Evolutionary conservation across 2,329 filamentous ascomycete species (phyloP).

Genomic region (Phyllosticta paracitricarpa): DNA sequence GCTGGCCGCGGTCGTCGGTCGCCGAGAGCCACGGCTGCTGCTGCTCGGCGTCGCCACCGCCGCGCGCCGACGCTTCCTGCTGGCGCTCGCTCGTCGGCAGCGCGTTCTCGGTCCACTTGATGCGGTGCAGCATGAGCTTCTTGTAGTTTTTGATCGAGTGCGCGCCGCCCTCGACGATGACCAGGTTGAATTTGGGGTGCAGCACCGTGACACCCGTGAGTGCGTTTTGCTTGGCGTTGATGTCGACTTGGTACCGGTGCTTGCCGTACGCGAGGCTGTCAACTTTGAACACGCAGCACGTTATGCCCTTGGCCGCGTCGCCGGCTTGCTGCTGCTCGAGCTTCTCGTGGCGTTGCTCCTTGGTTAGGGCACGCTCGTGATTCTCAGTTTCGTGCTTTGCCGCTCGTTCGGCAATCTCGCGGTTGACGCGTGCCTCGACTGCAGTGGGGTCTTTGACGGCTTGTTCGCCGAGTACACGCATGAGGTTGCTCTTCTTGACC

Average conservation of each 20-base stretch:
- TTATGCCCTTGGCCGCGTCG: slow-evolving; percentile 78
- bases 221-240: slow-evolving; percentile 81
- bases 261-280: slow-evolving; percentile 83
- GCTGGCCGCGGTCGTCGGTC: slow-evolving; percentile 63
- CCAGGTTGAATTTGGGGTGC: slow-evolving; percentile 77
- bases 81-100: slow-evolving; percentile 48
- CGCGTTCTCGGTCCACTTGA: slow-evolving; percentile 88
- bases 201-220: slow-evolving; percentile 87
- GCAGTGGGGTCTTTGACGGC: slow-evolving; percentile 94
- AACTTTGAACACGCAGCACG: slow-evolving; percentile 81
- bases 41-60: slow-evolving; percentile 43
- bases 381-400: slow-evolving; percentile 70
- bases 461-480: slow-evolving; percentile 89
- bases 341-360: slow-evolving; percentile 81
- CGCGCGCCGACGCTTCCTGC: slow-evolving; percentile 41
- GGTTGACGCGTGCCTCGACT: slow-evolving; percentile 87
- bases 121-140: slow-evolving; percentile 86
- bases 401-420: slow-evolving; percentile 80
- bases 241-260: slow-evolving; percentile 84
- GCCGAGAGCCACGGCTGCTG: slow-evolving; percentile 65
- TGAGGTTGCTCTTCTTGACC: slow-evolving; percentile 94
- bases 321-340: slow-evolving; percentile 71
- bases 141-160: slow-evolving; percentile 77
- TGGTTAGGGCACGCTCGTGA: slow-evolving; percentile 75
- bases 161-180: slow-evolving; percentile 84